Percentiles rank a stretch among this genome's conserved stretches.
Evolutionary conservation across 768 basidiomycete genomes (phyloP).

Genomic region (Tricholoma hemisulphureum): DNA sequence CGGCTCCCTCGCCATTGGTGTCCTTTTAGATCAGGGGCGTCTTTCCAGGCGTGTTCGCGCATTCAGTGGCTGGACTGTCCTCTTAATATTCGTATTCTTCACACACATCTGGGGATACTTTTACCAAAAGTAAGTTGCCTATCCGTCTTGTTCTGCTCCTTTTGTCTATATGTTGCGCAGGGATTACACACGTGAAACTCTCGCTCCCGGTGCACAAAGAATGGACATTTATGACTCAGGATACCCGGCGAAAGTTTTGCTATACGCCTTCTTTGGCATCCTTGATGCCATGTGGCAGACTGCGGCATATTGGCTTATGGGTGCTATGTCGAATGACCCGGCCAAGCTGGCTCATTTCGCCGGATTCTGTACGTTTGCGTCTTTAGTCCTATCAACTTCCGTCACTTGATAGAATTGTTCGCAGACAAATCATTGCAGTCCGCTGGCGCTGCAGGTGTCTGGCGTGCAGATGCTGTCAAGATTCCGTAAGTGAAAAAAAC

Average conservation of each 20-base stretch:
- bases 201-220: constrained; percentile 38
- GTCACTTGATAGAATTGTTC: neutral
- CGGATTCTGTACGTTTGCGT: constrained; percentile 68
- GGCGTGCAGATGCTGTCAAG: constrained; percentile 64
- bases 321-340: constrained; percentile 5
- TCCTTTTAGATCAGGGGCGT: constrained; percentile 57
- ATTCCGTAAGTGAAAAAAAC: neutral
- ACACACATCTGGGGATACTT: constrained; percentile 76
- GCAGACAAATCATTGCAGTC: constrained; percentile 74
- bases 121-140: constrained; percentile 57
- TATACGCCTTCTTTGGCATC: constrained; percentile 73
- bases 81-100: constrained; percentile 62
- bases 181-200: constrained; percentile 56
- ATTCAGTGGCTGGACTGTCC: constrained; percentile 62
- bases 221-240: constrained; percentile 59
- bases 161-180: constrained; percentile 23
- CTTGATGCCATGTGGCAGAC: constrained; percentile 88
- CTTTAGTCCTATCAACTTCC: neutral
- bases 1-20: constrained; percentile 69
- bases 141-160: neutral
- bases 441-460: constrained; percentile 70
- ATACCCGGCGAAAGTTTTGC: constrained; percentile 55
- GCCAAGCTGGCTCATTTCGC: constrained; percentile 58
- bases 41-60: constrained; percentile 69
- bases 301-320: constrained; percentile 69